These are phyloP conservation scores for Garcia nutans DNA, from an alignment of 345 rosid species.

Conservation along the genomic window DNA sequence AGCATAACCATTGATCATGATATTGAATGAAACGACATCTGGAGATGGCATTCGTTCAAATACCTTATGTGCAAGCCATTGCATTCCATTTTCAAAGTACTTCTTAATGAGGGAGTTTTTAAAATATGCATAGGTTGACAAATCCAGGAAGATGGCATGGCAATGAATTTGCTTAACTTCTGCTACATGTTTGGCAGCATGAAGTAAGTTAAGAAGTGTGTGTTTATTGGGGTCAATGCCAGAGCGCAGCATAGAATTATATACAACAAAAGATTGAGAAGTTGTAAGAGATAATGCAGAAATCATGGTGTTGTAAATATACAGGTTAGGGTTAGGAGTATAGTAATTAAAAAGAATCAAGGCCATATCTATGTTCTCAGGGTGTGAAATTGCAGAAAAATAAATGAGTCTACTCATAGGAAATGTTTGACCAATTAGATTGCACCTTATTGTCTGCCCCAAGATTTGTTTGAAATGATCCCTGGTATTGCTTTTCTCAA, in stretches of 20 bases:
- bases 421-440: slow-evolving; percentile 47
- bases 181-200: slow-evolving; percentile 22
- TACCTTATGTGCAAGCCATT: slow-evolving; percentile 13
- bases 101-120: slow-evolving; percentile 17
- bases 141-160: slow-evolving; percentile 43
- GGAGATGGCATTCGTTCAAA: slow-evolving; percentile 14
- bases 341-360: slow-evolving; percentile 39
- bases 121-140: slow-evolving; percentile 32
- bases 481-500: slow-evolving; percentile 45
- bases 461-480: slow-evolving; percentile 51
- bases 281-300: slow-evolving; percentile 27
- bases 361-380: slow-evolving; percentile 45
- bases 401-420: slow-evolving; percentile 62
- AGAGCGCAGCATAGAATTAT: slow-evolving; percentile 41
- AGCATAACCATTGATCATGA: slow-evolving; percentile 16
- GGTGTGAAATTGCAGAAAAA: slow-evolving; percentile 47
- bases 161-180: slow-evolving; percentile 55
- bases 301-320: slow-evolving; percentile 51
- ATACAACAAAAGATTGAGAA: slow-evolving; percentile 33
- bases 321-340: slow-evolving; percentile 49
- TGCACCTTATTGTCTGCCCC: slow-evolving; percentile 47
- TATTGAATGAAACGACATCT: slow-evolving; percentile 24
- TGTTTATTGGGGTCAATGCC: slow-evolving; percentile 44
- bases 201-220: slow-evolving; percentile 42
- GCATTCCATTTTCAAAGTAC: slow-evolving; percentile 15